These are phyloP conservation scores for Delphinella strobiligena DNA, from an alignment of 2,329 filamentous ascomycete species.

Conservation along the genomic window DNA sequence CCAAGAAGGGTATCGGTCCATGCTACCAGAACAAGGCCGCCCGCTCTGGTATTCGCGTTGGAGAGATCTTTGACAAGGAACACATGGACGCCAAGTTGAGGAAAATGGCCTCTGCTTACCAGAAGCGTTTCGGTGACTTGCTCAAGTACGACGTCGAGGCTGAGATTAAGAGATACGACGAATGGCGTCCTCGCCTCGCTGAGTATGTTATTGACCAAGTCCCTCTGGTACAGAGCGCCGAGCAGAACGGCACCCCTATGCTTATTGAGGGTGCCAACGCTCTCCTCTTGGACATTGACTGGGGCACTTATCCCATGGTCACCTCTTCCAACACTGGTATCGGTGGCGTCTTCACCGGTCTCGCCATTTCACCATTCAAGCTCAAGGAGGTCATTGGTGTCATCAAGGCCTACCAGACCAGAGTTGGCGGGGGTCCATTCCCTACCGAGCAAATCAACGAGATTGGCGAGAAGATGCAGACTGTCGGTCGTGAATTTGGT, in stretches of 20 bases:
- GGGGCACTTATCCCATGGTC: slow-evolving; percentile 50
- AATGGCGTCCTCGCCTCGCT: slow-evolving; percentile 45
- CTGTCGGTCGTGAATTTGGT: slow-evolving; percentile 44
- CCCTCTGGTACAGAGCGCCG: slow-evolving; percentile 49
- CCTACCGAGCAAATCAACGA: slow-evolving; percentile 53
- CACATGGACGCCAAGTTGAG: slow-evolving; percentile 56
- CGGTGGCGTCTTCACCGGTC: slow-evolving; percentile 51
- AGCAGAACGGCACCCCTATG: slow-evolving; percentile 47
- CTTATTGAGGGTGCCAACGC: slow-evolving; percentile 59
- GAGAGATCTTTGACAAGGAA: slow-evolving; percentile 55
- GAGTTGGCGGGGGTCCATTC: slow-evolving; percentile 48
- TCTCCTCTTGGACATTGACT: slow-evolving; percentile 56
- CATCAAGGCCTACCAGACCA: slow-evolving; percentile 56
- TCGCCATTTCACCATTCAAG: slow-evolving; percentile 49
- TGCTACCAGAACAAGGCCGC: slow-evolving; percentile 52
- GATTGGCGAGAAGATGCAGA: slow-evolving; percentile 44
- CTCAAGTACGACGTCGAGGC: slow-evolving; percentile 57
- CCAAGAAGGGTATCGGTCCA: slow-evolving; percentile 38
- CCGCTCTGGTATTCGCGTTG: slow-evolving; percentile 53
- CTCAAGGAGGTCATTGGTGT: slow-evolving; percentile 53
- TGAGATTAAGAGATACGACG: slow-evolving; percentile 51
- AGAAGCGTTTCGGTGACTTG: slow-evolving; percentile 57
- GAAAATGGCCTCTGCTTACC: slow-evolving; percentile 48
- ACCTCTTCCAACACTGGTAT: slow-evolving; percentile 49
- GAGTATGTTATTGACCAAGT: slow-evolving; percentile 56